These are phyloP conservation scores for Breviolum minutum DNA, from an alignment of 73 alveolate genomes.

Conservation along the genomic window DNA sequence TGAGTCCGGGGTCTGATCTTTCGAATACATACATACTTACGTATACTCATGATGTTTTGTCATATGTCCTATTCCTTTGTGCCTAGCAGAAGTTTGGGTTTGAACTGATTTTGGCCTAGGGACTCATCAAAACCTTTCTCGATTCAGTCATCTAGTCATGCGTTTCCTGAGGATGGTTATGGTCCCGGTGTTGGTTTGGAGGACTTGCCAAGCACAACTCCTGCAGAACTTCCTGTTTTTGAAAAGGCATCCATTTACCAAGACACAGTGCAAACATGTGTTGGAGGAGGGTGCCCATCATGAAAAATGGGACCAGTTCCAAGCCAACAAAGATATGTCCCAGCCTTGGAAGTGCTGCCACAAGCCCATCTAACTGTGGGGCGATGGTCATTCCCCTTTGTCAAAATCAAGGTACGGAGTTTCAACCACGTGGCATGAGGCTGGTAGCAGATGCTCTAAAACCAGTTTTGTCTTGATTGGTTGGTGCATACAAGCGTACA, in stretches of 20 bases:
- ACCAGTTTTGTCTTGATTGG: background rate
- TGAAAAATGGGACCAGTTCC: slow-evolving; percentile 66
- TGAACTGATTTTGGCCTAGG: too few species aligned
- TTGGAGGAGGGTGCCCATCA: slow-evolving; percentile 13
- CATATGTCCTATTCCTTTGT: too few species aligned
- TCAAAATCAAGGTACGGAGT: slow-evolving; percentile 6
- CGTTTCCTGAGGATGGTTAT: slow-evolving; percentile 5
- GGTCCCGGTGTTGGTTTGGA: slow-evolving; percentile 78
- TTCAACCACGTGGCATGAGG: slow-evolving; percentile 37
- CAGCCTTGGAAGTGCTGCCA: background rate
- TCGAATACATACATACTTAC: background rate
- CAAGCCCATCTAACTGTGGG: background rate
- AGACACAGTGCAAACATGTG: background rate
- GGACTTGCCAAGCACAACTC: slow-evolving; percentile 2
- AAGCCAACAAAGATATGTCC: slow-evolving; percentile 18
- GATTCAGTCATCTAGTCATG: background rate
- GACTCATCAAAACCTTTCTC: background rate
- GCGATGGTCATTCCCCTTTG: background rate
- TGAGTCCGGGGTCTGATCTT: background rate
- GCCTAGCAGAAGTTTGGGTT: too few species aligned
- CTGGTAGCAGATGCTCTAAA: background rate
- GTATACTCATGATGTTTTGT: background rate
- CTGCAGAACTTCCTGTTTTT: background rate
- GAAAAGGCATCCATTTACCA: background rate
- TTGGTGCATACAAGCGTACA: background rate